These are phyloP conservation scores for Phanerochaete sordida DNA, from an alignment of 768 basidiomycete species.

Conservation along the genomic window DNA sequence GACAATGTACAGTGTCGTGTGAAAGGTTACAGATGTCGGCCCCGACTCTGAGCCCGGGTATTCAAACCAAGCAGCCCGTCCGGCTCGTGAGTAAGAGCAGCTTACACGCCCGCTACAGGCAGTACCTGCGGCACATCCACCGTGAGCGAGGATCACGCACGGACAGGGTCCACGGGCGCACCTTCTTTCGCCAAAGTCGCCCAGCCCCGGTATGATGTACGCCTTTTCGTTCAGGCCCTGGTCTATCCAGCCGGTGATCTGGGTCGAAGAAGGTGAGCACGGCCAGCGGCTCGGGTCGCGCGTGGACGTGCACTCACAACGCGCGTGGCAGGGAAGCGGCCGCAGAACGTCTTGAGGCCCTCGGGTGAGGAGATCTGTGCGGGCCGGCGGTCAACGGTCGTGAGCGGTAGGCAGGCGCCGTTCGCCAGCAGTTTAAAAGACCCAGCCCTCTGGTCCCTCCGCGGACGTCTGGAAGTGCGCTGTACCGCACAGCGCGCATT, in stretches of 20 bases:
- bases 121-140: constrained; percentile 11
- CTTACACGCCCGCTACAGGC: constrained; percentile 8
- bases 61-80: background rate
- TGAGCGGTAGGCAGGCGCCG: background rate
- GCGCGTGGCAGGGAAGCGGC: constrained; percentile 68
- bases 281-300: background rate
- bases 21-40: background rate
- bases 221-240: constrained; percentile 87
- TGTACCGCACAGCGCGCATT: too few relatives aligned
- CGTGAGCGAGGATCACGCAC: background rate
- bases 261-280: constrained; percentile 7
- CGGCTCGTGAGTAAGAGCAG: background rate
- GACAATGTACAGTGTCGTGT: background rate
- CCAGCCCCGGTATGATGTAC: constrained; percentile 91
- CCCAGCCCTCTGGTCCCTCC: too few relatives aligned
- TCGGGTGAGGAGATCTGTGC: constrained; percentile 83
- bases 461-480: too few relatives aligned
- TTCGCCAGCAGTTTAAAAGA: background rate
- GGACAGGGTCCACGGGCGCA: constrained; percentile 25
- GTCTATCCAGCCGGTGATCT: constrained; percentile 97
- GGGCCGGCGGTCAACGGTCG: background rate
- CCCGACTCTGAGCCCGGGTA: background rate
- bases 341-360: constrained; percentile 79
- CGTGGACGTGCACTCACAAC: constrained; percentile 50
- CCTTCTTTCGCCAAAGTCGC: constrained; percentile 96